Conservation (phyloP, 768 basidiomycete species). For the Termitomyces sp. region DNA sequence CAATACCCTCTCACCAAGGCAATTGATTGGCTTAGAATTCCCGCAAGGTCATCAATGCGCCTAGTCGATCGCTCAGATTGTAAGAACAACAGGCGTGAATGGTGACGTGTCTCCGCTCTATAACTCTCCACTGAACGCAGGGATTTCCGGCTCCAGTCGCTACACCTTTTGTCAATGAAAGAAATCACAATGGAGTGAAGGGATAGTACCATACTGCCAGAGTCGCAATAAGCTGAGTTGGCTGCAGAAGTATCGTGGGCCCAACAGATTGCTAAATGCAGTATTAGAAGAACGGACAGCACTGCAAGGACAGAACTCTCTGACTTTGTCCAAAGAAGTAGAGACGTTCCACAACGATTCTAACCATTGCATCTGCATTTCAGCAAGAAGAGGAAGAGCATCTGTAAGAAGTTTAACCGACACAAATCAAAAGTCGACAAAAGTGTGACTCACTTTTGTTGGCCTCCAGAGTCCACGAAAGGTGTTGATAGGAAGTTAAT, state of each 20-base stretch:
- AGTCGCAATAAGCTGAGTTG: slow-evolving; percentile 32
- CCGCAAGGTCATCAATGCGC: slow-evolving; percentile 37
- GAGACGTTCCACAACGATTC: slow-evolving; percentile 39
- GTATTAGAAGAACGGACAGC: not conserved
- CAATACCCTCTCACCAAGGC: slow-evolving; percentile 29
- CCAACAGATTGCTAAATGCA: slow-evolving; percentile 8
- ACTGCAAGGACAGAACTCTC: slow-evolving; percentile 1
- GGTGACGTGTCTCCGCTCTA: slow-evolving; percentile 29
- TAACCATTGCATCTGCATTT: slow-evolving; percentile 44
- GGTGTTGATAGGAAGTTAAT: slow-evolving; percentile 49
- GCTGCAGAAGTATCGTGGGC: slow-evolving; percentile 38
- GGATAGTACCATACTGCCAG: slow-evolving; percentile 35
- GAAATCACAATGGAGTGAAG: slow-evolving; percentile 3
- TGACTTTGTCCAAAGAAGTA: slow-evolving; percentile 16
- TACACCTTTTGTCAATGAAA: slow-evolving; percentile 15
- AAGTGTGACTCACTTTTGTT: slow-evolving; percentile 30
- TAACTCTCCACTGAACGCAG: slow-evolving; percentile 35
- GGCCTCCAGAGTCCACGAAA: slow-evolving; percentile 44
- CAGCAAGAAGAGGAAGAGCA: slow-evolving; percentile 22
- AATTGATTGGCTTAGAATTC: slow-evolving; percentile 35
- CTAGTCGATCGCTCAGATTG: slow-evolving; percentile 30
- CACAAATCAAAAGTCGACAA: not conserved
- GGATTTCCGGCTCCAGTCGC: slow-evolving; percentile 35
- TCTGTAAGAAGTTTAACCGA: slow-evolving; percentile 19
- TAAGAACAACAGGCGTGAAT: slow-evolving; percentile 30